phyloP scores from a whole-genome alignment of 257 asterid genomes.

The Ocimum tenuiflorum region DNA sequence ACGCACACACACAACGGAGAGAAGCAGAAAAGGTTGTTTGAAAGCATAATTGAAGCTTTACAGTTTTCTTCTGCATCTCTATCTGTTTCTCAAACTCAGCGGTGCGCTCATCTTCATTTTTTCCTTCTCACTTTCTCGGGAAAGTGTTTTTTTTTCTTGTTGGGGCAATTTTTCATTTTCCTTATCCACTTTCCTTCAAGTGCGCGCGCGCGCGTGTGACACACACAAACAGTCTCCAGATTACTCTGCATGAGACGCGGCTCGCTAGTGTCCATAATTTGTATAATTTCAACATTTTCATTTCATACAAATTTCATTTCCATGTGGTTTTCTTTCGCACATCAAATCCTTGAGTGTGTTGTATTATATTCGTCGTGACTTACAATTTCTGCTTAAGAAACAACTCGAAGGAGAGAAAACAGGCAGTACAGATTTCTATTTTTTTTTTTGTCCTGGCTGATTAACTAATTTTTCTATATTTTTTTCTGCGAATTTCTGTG shows the following conservation, averaged over 20 bases:
- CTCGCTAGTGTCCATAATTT: not conserved
- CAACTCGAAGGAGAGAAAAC: too few species aligned
- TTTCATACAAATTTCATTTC: too few species aligned
- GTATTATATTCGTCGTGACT: not conserved
- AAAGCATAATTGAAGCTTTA: conserved; percentile 9
- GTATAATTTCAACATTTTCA: not conserved
- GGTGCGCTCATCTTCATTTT: not conserved
- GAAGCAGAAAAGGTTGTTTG: not conserved
- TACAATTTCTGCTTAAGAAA: too few species aligned
- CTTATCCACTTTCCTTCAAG: not conserved
- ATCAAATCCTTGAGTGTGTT: not conserved
- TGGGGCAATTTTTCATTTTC: too few species aligned
- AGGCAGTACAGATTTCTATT: not conserved
- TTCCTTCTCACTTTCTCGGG: not conserved
- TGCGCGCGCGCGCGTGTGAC: not conserved
- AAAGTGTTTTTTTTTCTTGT: not conserved
- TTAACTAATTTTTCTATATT: not conserved
- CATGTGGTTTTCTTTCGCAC: too few species aligned
- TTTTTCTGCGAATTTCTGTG: not conserved
- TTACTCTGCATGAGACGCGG: not conserved
- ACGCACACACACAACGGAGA: conserved; percentile 1
- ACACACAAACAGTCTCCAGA: too few species aligned
- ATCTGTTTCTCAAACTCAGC: not conserved
- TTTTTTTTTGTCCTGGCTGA: not conserved
- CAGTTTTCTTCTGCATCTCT: not conserved